Base-by-base conservation (phyloP, 1,284 basidiomycete genomes). In the Irpex sp. region DNA sequence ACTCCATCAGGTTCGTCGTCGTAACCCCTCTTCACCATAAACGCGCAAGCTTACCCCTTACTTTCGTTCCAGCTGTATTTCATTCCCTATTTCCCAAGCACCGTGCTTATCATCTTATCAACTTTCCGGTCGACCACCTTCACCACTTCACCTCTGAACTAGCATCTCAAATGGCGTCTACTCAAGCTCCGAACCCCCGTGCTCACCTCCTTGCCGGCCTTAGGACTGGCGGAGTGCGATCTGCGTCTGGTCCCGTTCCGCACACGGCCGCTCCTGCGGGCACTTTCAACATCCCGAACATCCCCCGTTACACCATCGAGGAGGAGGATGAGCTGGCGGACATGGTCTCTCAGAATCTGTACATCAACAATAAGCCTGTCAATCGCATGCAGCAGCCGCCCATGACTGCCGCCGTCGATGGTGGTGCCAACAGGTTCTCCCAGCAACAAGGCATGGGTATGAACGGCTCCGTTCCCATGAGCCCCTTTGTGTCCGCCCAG, bases 161-260 rank as follows among this genome's bases (percentile, higher is more conserved):
- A 43, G 39, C 72, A 61, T 76, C 74, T 65, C 54, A 65, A 74
- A 87, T 88, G 85, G 79, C 84, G 72, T 79, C 86, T 75, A 77
- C 81, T 71, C 79, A 81, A 68, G 74, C 81, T 57, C 77, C 83
- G 72, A 88, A 83, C 77, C 79, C 82, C 68, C 89, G 91, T 71
- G 91, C 91, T 62, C 90, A 90, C 66, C 88, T 93, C 70, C 89
- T 93, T 75, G 82, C 89, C 66, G 90, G 89, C 70, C 90, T 93
- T 71, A 89, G 91, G 74, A 93, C 91, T 61, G 91, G 92, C 74
- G 91, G 91, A 61, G 92, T 93, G 64, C 89, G 91, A 70, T 86
- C 90, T 15, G 73, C 81, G 53, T 87, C 89, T 65, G 77, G 79
- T 68, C 77, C 77, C 49, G 66, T 70, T 43, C 89, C 90, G 54